Evolutionary conservation across 352 stramenopile genomes (phyloP).

Genomic region (Phytophthora chlamydospora): DNA sequence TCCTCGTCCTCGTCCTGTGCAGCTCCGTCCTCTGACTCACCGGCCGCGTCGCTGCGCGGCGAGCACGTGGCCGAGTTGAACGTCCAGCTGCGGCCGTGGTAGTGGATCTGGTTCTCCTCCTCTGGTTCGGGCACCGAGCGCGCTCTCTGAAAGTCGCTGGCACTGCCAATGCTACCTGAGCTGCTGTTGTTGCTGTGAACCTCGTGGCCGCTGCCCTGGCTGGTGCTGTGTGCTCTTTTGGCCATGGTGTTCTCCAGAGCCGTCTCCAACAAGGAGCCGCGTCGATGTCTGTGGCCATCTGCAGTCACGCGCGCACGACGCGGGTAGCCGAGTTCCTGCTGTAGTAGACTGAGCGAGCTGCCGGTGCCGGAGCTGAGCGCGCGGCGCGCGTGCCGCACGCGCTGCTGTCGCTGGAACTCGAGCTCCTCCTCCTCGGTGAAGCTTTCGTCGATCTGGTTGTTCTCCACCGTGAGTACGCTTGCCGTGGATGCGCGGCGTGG

Average conservation of each 20-base stretch:
- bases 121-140: slow-evolving; percentile 39
- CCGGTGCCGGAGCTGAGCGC: slow-evolving; percentile 63
- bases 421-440: slow-evolving; percentile 37
- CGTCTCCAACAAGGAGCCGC: slow-evolving; percentile 46
- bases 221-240: slow-evolving; percentile 31
- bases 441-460: slow-evolving; percentile 11
- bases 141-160: slow-evolving; percentile 23
- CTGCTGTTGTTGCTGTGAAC: slow-evolving; percentile 30
- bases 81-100: slow-evolving; percentile 32
- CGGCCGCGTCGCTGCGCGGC: slow-evolving; percentile 28
- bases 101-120: slow-evolving; percentile 32
- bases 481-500: slow-evolving; percentile 33
- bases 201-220: slow-evolving; percentile 18
- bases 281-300: slow-evolving; percentile 38
- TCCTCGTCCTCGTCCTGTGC: slow-evolving; percentile 54
- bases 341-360: slow-evolving; percentile 59
- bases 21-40: slow-evolving; percentile 1
- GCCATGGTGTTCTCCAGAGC: slow-evolving; percentile 27
- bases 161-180: slow-evolving; percentile 26
- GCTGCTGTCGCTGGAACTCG: slow-evolving; percentile 35
- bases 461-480: slow-evolving; percentile 30
- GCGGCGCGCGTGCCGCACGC: slow-evolving; percentile 38
- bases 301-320: slow-evolving; percentile 15
- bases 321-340: slow-evolving; percentile 81
- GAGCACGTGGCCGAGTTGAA: slow-evolving; percentile 33